Percentiles rank a stretch among this genome's conserved stretches.
phyloP scores from a whole-genome alignment of 2,329 filamentous ascomycete genomes.

The Talaromyces sp. region DNA sequence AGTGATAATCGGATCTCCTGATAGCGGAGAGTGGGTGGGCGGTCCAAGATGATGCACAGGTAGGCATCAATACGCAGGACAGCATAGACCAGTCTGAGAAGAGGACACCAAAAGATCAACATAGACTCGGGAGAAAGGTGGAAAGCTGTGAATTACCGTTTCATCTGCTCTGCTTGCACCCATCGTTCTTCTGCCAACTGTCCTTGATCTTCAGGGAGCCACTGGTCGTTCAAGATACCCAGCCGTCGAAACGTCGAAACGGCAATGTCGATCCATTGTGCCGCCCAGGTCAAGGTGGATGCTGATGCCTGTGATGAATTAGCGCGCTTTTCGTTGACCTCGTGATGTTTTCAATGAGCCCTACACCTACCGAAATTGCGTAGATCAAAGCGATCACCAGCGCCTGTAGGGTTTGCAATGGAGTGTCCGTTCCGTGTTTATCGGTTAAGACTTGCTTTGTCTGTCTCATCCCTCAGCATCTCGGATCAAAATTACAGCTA shows the following conservation, averaged over 20 bases:
- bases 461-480: not conserved
- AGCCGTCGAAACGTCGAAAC: not conserved
- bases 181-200: not conserved
- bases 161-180: not conserved
- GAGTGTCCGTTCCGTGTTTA: not conserved
- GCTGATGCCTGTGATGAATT: not conserved
- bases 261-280: not conserved
- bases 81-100: not conserved
- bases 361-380: not conserved
- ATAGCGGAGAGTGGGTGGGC: not conserved
- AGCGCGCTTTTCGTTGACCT: not conserved
- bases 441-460: not conserved
- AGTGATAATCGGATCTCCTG: not conserved
- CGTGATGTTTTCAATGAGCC: not conserved
- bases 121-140: not conserved
- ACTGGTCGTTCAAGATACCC: not conserved
- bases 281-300: not conserved
- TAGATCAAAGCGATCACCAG: not conserved
- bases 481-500: not conserved
- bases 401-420: not conserved
- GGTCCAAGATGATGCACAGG: not conserved
- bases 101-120: not conserved
- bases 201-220: not conserved
- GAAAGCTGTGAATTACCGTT: not conserved
- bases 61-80: not conserved